Evolutionary conservation across 1,284 basidiomycete species (phyloP), one percentile per base, ranked within the genome.

Genomic region (Ceratobasidium papillatum): DNA sequence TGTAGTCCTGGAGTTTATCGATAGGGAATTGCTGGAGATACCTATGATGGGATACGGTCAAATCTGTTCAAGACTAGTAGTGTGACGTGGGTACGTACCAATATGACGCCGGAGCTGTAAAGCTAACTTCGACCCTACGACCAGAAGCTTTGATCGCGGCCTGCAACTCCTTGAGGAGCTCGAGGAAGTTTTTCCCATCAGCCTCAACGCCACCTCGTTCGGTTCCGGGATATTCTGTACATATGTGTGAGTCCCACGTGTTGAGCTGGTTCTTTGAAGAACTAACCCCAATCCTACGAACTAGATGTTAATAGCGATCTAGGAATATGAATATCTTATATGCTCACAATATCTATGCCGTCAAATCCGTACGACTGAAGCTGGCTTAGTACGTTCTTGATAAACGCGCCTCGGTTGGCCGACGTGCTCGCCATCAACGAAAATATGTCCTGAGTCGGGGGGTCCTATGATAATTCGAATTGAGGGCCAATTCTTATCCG

Each of bases 331-430:
- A n/a, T n/a, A n/a, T 11, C 1, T 30, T 7, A 2, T 5, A 19
- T 19, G 41, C 68, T 71, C 54, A 71, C 68, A 71, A 71, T 71
- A 58, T 71, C 68, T 43, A 71, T 58, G 7, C 68, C 68, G 30
- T 71, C 68, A 27, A 71, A 71, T 11, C 68, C 68, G 30, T 71
- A 71, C 36, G 49, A 56, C 36, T n/a, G 36, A 1, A 71, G 36
- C 36, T 71, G 68, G 38, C 65, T 59, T 19, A 71, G 27, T 8
- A 71, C 56, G 38, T 71, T 71, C n/a, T 38, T 47, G 38, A 71
- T 71, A 45, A 71, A 71, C 38, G 51, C 45, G 3, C 52, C 68
- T n/a, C 68, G 68, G 22, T 34, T 58, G 34, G 30, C 47, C n/a
- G 68, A 56, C 11, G 68, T 71, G 3, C 52, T 45, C n/a, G 43